phyloP scores from a whole-genome alignment of 2,329 filamentous ascomycete species.

The Fusarium drepaniforme region DNA sequence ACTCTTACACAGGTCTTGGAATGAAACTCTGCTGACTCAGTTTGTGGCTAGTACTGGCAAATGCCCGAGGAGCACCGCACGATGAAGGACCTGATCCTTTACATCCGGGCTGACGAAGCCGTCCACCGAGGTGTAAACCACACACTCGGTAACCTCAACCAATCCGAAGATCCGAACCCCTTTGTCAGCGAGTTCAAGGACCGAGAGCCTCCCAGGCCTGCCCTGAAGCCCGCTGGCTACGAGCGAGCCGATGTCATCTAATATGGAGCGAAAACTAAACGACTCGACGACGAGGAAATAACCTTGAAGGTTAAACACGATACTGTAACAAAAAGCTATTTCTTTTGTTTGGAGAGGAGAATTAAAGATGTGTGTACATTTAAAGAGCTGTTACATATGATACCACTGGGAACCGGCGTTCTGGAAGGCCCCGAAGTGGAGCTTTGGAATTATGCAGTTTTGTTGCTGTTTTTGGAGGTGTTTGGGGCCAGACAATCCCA shows the following conservation, averaged over 20 bases:
- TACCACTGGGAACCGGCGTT: constrained; percentile 26
- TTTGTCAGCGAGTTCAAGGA: constrained; percentile 89
- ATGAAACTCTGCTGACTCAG: constrained; percentile 9
- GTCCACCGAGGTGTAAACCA: constrained; percentile 97
- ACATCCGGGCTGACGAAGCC: constrained; percentile 90
- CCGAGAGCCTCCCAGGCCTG: constrained; percentile 72
- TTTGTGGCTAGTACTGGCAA: constrained; percentile 77
- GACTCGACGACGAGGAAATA: neutral
- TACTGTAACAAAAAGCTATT: constrained; percentile 7
- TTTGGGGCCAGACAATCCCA: constrained; percentile 16
- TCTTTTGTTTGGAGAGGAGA: neutral
- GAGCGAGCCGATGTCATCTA: constrained; percentile 85
- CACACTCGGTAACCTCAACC: constrained; percentile 88
- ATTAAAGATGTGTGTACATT: neutral
- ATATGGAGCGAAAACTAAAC: neutral
- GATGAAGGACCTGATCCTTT: constrained; percentile 89
- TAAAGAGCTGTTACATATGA: constrained; percentile 12
- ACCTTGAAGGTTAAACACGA: neutral
- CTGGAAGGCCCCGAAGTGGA: neutral
- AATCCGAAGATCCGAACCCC: constrained; percentile 90
- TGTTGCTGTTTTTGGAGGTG: constrained; percentile 6
- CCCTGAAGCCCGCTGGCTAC: constrained; percentile 78
- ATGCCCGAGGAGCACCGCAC: constrained; percentile 87
- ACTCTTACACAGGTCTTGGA: neutral
- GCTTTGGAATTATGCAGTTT: neutral